These are phyloP conservation scores for Gossypium australe DNA, from an alignment of 345 rosid genomes.

Conservation along the genomic window DNA sequence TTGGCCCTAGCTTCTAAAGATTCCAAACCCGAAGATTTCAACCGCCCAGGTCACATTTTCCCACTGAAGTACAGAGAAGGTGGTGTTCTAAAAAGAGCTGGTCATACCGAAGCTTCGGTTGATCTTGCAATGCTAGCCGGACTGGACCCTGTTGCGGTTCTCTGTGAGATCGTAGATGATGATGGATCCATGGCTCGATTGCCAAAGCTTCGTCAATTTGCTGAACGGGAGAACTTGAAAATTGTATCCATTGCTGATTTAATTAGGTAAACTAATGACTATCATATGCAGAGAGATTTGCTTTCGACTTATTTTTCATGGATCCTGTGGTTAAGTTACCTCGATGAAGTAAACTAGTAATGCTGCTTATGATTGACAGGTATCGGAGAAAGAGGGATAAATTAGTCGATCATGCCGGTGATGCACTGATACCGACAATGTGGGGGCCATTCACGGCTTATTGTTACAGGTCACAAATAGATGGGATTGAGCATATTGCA, in stretches of 20 bases:
- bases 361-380: conserved; percentile 33
- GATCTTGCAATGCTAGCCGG: conserved; percentile 86
- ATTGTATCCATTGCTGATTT: conserved; percentile 72
- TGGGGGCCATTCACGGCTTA: conserved; percentile 88
- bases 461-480: conserved; percentile 70
- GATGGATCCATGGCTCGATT: conserved; percentile 92
- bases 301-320: background rate
- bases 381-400: conserved; percentile 83
- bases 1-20: conserved; percentile 67
- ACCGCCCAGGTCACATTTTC: conserved; percentile 84
- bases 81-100: conserved; percentile 88
- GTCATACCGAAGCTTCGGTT: conserved; percentile 92
- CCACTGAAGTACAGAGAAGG: conserved; percentile 83
- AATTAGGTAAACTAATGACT: conserved; percentile 44
- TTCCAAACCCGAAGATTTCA: conserved; percentile 83
- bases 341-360: background rate
- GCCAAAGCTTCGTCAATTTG: conserved; percentile 71
- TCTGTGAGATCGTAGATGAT: conserved; percentile 81
- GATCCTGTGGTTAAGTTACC: background rate
- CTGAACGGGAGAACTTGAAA: conserved; percentile 53
- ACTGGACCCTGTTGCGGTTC: conserved; percentile 65
- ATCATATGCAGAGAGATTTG: background rate
- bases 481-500: conserved; percentile 97
- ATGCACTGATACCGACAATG: conserved; percentile 79
- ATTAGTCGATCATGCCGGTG: conserved; percentile 67